These are phyloP conservation scores for Ichthyophthirius multifiliis DNA, from an alignment of 169 alveolate genomes.

Conservation along the genomic window DNA sequence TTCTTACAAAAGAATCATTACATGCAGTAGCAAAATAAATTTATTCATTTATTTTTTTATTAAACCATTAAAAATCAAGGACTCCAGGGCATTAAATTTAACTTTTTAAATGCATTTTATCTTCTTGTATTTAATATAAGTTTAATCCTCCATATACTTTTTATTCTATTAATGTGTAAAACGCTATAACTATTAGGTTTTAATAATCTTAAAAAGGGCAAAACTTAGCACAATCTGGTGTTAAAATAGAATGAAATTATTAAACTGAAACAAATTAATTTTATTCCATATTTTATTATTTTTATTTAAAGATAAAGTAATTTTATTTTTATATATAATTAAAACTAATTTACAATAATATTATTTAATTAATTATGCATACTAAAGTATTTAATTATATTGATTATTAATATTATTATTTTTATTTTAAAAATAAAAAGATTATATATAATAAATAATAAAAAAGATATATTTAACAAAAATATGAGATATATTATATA, in stretches of 20 bases:
- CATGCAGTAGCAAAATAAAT: background rate
- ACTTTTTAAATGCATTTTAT: background rate
- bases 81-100: background rate
- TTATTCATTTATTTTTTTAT: background rate
- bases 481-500: too few species aligned
- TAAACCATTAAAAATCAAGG: background rate
- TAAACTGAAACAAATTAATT: background rate
- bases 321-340: too few species aligned
- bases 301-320: too few species aligned
- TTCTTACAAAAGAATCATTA: slow-evolving; percentile 5
- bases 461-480: too few species aligned
- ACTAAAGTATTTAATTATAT: too few species aligned
- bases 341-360: too few species aligned
- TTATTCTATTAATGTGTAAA: background rate
- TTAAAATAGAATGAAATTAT: background rate
- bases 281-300: too few species aligned
- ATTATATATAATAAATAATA: too few species aligned
- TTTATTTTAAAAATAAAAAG: too few species aligned
- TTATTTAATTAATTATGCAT: too few species aligned
- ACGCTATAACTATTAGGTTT: background rate
- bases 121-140: background rate
- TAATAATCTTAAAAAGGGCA: background rate
- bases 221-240: slow-evolving; percentile 8
- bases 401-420: too few species aligned
- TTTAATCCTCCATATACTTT: background rate